phyloP scores from a whole-genome alignment of 2,329 filamentous ascomycete genomes.

The Aureobasidium sp. region DNA sequence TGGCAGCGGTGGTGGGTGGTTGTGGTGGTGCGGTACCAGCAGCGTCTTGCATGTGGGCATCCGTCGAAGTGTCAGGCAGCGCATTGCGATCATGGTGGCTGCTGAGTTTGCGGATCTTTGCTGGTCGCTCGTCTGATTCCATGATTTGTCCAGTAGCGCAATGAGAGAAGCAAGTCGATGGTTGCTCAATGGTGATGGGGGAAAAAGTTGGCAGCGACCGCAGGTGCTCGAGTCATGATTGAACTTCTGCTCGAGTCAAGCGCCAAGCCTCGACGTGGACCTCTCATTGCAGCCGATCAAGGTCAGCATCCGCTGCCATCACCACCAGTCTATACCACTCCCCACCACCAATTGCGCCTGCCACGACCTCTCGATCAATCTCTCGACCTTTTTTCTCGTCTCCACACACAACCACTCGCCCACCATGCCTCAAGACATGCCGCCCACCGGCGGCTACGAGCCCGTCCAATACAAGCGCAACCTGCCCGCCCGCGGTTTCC shows the following conservation, averaged over 20 bases:
- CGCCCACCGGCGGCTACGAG: slow-evolving; percentile 87
- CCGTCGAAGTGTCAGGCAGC: neutral
- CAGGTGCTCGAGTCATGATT: neutral
- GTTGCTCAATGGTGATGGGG: neutral
- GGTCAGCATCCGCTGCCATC: neutral
- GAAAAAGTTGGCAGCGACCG: neutral
- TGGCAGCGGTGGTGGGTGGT: neutral
- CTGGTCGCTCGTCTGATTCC: slow-evolving; percentile 49
- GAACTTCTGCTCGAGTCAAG: neutral
- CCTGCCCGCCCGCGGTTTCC: slow-evolving; percentile 83
- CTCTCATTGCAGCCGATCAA: neutral
- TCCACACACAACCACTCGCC: slow-evolving; percentile 20
- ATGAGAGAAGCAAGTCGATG: neutral
- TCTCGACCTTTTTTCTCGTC: neutral
- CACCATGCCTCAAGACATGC: slow-evolving; percentile 96
- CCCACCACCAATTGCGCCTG: neutral
- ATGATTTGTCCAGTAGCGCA: slow-evolving; percentile 29
- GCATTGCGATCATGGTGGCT: slow-evolving; percentile 27
- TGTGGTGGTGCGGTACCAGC: neutral
- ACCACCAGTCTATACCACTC: neutral
- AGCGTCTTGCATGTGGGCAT: neutral
- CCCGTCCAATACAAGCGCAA: slow-evolving; percentile 98
- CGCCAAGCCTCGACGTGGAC: neutral
- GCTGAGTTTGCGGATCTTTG: slow-evolving; percentile 49
- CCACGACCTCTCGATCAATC: neutral